Conservation (phyloP, 1,284 basidiomycete genomes). For the Trichosporon faecale region DNA sequence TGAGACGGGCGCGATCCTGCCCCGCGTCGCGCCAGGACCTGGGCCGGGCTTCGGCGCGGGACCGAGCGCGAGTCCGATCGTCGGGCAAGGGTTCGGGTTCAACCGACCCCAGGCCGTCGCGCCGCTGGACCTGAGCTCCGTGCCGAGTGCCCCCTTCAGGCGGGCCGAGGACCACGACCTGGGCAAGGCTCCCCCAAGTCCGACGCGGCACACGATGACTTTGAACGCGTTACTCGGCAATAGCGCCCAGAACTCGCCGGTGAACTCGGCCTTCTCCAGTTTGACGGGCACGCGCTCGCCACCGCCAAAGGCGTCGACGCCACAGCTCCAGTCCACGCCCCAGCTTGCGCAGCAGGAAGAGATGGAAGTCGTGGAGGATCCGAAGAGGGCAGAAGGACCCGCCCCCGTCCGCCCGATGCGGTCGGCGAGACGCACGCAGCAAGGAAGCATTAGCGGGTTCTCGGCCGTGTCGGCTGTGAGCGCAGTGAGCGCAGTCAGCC, state of each 20-base stretch:
- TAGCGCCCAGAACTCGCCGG: neutral
- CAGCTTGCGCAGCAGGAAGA: neutral
- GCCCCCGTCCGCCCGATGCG: constrained; percentile 1
- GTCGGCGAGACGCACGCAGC: neutral
- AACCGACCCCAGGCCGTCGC: neutral
- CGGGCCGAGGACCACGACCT: constrained; percentile 1
- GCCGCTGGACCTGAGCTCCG: neutral
- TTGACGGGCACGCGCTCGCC: neutral
- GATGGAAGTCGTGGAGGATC: constrained; percentile 1
- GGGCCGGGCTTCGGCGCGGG: neutral
- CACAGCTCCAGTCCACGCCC: neutral
- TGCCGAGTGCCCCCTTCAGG: neutral
- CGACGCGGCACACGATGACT: constrained; percentile 5
- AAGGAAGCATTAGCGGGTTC: neutral
- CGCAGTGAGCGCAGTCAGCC: neutral
- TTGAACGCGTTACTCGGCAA: neutral
- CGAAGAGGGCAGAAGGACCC: neutral
- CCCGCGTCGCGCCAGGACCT: neutral
- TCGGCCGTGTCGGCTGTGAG: neutral
- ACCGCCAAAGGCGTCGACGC: neutral
- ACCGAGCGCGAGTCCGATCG: neutral
- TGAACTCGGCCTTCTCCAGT: neutral
- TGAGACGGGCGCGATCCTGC: neutral
- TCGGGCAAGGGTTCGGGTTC: neutral
- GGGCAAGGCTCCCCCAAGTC: neutral